Percentiles rank a stretch among this genome's conserved stretches.
Conservation (phyloP, 768 basidiomycete species). For the Boletus pseudopeckii region DNA sequence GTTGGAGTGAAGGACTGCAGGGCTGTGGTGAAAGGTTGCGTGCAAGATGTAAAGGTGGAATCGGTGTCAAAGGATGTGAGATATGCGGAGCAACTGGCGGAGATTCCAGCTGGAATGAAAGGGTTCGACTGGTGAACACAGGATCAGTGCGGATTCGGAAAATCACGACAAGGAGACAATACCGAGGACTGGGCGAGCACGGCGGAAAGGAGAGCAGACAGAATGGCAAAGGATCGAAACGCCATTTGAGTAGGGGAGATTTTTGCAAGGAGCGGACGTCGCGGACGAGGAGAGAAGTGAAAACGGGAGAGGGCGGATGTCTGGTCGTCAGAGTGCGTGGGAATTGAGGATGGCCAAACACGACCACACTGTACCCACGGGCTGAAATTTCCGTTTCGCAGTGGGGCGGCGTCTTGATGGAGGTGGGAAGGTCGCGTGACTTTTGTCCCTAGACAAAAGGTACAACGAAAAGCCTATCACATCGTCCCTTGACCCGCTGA, state of each 20-base stretch:
- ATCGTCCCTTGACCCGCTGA: conserved; percentile 3
- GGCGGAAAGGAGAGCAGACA: conserved; percentile 49
- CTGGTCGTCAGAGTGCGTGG: background rate
- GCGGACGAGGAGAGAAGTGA: background rate
- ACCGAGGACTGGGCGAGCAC: conserved; percentile 52
- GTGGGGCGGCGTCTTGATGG: background rate
- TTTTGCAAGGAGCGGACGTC: conserved; percentile 31
- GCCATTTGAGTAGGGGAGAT: conserved; percentile 27
- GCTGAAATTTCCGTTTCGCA: background rate
- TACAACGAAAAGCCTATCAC: conserved; percentile 5
- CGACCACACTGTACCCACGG: conserved; percentile 3
- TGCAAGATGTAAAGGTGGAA: conserved; percentile 55
- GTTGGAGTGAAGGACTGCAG: conserved; percentile 53
- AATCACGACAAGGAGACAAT: background rate
- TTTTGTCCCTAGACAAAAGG: background rate
- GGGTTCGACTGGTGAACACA: conserved; percentile 36
- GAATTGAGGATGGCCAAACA: conserved; percentile 5
- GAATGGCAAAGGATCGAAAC: conserved; percentile 52
- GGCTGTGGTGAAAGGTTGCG: conserved; percentile 51
- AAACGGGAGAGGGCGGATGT: background rate
- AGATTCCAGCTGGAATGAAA: conserved; percentile 69
- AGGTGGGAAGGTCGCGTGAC: too few species aligned
- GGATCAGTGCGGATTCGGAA: conserved; percentile 3
- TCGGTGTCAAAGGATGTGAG: conserved; percentile 63
- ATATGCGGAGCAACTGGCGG: conserved; percentile 51